Conservation (phyloP, 2,329 filamentous ascomycete species). For the Capronia americana region DNA sequence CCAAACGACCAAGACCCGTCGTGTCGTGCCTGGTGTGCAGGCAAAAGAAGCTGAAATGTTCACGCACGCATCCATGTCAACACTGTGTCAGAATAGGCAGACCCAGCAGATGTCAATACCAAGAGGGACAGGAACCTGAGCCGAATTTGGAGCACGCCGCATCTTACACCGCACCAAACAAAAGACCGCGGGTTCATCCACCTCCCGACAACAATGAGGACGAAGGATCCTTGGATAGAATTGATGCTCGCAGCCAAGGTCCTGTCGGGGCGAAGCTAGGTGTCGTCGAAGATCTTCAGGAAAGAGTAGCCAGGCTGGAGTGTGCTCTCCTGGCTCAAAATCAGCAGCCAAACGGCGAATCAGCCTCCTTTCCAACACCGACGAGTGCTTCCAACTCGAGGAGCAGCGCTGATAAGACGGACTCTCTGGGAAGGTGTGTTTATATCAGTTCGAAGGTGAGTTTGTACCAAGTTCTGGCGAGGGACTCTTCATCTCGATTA, state of each 20-base stretch:
- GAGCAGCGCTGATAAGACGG: neutral
- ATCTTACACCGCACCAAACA: slow-evolving; percentile 1
- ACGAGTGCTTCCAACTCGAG: neutral
- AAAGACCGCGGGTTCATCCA: slow-evolving; percentile 26
- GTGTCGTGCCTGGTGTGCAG: slow-evolving; percentile 53
- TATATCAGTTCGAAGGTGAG: slow-evolving; percentile 21
- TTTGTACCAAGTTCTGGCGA: neutral
- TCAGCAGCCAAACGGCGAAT: neutral
- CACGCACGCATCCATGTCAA: slow-evolving; percentile 59
- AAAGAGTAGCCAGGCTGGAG: slow-evolving; percentile 33
- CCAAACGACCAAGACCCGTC: slow-evolving; percentile 38
- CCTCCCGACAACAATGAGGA: neutral
- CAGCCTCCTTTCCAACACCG: neutral
- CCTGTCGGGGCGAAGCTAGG: slow-evolving; percentile 3
- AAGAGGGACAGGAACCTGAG: slow-evolving; percentile 36
- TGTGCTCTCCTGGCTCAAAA: slow-evolving; percentile 26
- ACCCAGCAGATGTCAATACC: slow-evolving; percentile 33
- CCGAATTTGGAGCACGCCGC: slow-evolving; percentile 15
- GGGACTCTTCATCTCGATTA: neutral
- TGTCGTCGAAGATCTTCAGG: slow-evolving; percentile 34
- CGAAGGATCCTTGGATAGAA: neutral
- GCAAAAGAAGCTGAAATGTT: slow-evolving; percentile 60
- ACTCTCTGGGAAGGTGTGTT: neutral
- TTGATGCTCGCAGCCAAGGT: neutral
- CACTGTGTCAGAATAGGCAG: slow-evolving; percentile 53